A percentile compares a stretch with the other conserved stretches of the same genome.
These are phyloP conservation scores for Botrytis paeoniae DNA, from an alignment of 2,329 filamentous ascomycete genomes.

Conservation along the genomic window DNA sequence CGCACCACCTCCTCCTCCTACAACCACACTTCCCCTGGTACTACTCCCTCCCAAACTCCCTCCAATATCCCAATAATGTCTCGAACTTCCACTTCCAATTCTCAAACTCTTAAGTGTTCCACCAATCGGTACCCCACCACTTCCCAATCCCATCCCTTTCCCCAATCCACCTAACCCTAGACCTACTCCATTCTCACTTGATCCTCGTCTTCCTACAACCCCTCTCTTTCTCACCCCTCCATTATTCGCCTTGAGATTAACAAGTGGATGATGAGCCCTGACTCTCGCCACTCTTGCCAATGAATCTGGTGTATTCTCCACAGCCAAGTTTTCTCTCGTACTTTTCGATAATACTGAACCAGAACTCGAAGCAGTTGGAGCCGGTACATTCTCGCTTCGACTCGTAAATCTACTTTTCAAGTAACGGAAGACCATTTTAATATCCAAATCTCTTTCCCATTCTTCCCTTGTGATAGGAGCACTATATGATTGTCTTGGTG, in stretches of 20 bases:
- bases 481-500: conserved; percentile 25
- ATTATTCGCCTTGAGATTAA: conserved; percentile 45
- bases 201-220: conserved; percentile 53
- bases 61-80: conserved; percentile 92
- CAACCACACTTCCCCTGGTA: conserved; percentile 70
- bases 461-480: conserved; percentile 41
- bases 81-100: conserved; percentile 59
- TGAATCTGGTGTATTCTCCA: conserved; percentile 57
- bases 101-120: conserved; percentile 15
- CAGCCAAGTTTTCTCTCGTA: conserved; percentile 48
- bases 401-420: conserved; percentile 69
- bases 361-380: background rate
- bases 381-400: conserved; percentile 4
- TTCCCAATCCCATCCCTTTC: conserved; percentile 35
- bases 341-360: conserved; percentile 17
- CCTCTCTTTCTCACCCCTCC: conserved; percentile 47
- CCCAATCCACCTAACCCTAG: conserved; percentile 49
- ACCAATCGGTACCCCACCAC: background rate
- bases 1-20: conserved; percentile 53
- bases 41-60: conserved; percentile 53
- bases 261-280: conserved; percentile 82
- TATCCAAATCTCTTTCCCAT: conserved; percentile 90
- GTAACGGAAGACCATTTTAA: conserved; percentile 89
- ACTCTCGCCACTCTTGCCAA: conserved; percentile 80
- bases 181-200: conserved; percentile 87